A percentile compares a stretch with the other conserved stretches of the same genome.
phyloP scores from a whole-genome alignment of 352 stramenopile species.

The Globisporangium acanthophoron region DNA sequence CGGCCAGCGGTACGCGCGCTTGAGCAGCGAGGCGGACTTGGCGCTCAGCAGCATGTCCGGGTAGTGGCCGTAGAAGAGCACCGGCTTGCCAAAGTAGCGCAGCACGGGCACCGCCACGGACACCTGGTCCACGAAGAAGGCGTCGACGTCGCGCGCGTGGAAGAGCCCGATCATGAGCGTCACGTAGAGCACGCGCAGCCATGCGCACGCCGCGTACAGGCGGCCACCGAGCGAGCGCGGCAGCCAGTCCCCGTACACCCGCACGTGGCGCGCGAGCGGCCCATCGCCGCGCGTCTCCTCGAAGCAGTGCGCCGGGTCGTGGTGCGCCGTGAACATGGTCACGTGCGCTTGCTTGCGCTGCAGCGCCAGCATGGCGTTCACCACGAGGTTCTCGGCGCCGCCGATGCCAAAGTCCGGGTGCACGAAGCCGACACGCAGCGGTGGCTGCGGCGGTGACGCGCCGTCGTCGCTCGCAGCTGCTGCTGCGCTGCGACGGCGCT shows the following conservation, averaged over 20 bases:
- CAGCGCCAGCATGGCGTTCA: conserved; percentile 88
- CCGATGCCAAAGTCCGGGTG: conserved; percentile 99
- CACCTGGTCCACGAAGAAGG: conserved; percentile 81
- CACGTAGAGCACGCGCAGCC: conserved; percentile 93
- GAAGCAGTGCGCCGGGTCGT: conserved; percentile 94
- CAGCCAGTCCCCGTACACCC: conserved; percentile 93
- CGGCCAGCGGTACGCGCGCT: conserved; percentile 85
- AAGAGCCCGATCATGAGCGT: conserved; percentile 49
- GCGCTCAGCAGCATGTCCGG: conserved; percentile 95
- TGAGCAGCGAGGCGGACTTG: conserved; percentile 54
- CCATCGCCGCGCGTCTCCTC: conserved; percentile 86
- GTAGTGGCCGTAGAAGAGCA: conserved; percentile 99
- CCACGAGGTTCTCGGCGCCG: conserved; percentile 92
- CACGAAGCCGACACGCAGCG: conserved; percentile 89
- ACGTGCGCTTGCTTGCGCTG: conserved; percentile 81
- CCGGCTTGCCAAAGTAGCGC: conserved; percentile 62
- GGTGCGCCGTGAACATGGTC: conserved; percentile 95
- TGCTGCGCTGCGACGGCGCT: not conserved
- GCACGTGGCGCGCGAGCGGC: conserved; percentile 67
- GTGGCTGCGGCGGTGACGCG: not conserved
- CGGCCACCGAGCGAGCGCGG: conserved; percentile 85
- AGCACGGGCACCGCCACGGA: conserved; percentile 76
- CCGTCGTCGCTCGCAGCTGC: not conserved
- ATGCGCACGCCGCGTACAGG: conserved; percentile 91
- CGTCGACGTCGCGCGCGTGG: conserved; percentile 48